Base-by-base conservation (phyloP, 2,329 filamentous ascomycete species). In the Diaporthe humulicola region DNA sequence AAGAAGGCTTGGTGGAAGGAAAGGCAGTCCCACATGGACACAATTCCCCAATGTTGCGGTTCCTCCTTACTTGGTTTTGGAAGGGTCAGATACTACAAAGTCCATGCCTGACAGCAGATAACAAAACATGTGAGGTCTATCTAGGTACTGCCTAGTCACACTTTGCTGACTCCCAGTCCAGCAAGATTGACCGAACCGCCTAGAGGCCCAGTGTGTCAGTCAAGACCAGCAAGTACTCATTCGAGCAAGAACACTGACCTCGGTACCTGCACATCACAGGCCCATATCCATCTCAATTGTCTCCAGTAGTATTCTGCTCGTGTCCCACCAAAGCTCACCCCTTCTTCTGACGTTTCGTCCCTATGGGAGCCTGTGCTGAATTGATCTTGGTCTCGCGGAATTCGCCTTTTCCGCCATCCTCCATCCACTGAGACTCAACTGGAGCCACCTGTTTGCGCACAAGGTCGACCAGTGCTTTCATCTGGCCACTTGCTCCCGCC, bases 361-460 rank as follows among this genome's bases (percentile, higher is more conserved):
- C 86, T 45, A 87, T 78, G 38, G 78, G 79, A 28, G 85, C 87
- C 70, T 86, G 81, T 12, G 87, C 81, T 0, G 83, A 80, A 67
- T 87, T 86, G 75, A 89, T 87, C 74, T 87, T 89, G 0, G 89
- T 85, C 6, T 84, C 84, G 57, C 82, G 80, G 80, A 87, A 89
- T 71, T 83, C 79, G 17, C 81, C 83, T 56, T 79, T 75, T 64
- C 66, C 77, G 3, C 81, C 85, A 78, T 91, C 87, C 40, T 86
- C 79, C 14, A 92, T 76, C 93, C 93, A 95, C 2, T 84, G 80
- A 33, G 89, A 85, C 48, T 89, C 83, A 33, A 93, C 83, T 1
- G 86, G 81, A 1, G 86, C 82, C 1, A 94, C 90, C 73, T 86
- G 84, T 48, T 87, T 83, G 40, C 86, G 82, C 1, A 91, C 87